These are phyloP conservation scores for Elsinoe perseae DNA, from an alignment of 2,329 filamentous ascomycete genomes.

Conservation along the genomic window DNA sequence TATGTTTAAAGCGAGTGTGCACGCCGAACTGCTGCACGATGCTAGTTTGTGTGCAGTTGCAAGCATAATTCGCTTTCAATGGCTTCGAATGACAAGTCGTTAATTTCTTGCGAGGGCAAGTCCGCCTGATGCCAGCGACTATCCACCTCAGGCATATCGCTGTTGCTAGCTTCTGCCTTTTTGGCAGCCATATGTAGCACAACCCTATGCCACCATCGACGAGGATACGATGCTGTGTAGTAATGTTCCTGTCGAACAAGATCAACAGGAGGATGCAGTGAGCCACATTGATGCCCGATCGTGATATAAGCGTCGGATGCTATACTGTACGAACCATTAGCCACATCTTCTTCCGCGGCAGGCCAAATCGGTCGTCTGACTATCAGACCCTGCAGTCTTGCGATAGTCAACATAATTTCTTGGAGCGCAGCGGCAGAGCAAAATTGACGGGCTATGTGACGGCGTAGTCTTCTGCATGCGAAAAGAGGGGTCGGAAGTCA, in stretches of 20 bases:
- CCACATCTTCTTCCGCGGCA: background rate
- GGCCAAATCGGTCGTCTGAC: background rate
- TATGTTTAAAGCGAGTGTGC: background rate
- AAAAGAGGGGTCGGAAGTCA: background rate
- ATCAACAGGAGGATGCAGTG: background rate
- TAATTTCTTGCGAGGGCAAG: background rate
- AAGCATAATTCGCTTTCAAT: background rate
- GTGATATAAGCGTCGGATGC: background rate
- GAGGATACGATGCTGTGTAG: background rate
- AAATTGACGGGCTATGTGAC: background rate
- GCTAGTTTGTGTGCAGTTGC: background rate
- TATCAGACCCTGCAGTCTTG: background rate
- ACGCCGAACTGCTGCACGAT: constrained; percentile 8
- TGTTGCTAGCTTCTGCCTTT: background rate
- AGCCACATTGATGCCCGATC: background rate
- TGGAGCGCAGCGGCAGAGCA: background rate
- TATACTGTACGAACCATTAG: background rate
- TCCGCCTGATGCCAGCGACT: background rate
- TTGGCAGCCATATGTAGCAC: constrained; percentile 6
- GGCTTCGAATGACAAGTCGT: background rate
- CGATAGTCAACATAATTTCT: background rate
- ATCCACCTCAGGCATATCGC: background rate
- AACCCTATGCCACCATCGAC: background rate
- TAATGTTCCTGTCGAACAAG: background rate
- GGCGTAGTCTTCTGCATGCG: background rate